Percentiles rank a stretch among this genome's conserved stretches.
These are phyloP conservation scores for Haberlea rhodopensis DNA, from an alignment of 257 asterid species.

Conservation along the genomic window DNA sequence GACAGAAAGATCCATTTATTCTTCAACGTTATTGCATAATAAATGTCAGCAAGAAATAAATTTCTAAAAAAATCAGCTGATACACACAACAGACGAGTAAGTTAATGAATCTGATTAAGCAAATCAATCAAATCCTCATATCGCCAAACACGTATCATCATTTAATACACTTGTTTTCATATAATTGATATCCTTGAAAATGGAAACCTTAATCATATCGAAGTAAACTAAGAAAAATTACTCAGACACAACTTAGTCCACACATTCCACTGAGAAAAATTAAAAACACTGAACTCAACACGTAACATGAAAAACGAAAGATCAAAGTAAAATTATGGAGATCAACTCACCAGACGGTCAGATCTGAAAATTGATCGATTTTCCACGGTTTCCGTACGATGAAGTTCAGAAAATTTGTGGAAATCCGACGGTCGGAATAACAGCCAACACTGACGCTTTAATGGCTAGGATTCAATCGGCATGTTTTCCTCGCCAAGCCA, in stretches of 20 bases:
- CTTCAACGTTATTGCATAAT: neutral
- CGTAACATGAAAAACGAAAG: neutral
- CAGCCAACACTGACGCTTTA: neutral
- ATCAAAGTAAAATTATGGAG: constrained; percentile 15
- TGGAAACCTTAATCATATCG: neutral
- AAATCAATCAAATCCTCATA: constrained; percentile 5
- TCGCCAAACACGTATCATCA: constrained; percentile 4
- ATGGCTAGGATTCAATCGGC: neutral
- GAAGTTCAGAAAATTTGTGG: neutral
- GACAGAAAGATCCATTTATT: neutral
- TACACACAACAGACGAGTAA: constrained; percentile 18
- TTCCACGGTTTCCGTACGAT: constrained; percentile 19
- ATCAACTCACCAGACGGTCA: constrained; percentile 60
- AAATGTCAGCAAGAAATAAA: constrained; percentile 2
- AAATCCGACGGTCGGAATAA: neutral
- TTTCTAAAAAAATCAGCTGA: constrained; percentile 13
- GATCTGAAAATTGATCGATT: constrained; percentile 45
- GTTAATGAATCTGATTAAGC: constrained; percentile 29
- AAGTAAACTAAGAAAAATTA: constrained; percentile 1
- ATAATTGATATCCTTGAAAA: neutral
- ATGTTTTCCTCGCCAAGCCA: neutral
- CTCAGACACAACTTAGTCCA: neutral
- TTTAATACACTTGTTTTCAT: neutral
- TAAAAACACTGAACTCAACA: neutral
- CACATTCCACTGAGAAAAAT: no score